Conservation (phyloP, 2,329 filamentous ascomycete species). For the Alternaria alternata region DNA sequence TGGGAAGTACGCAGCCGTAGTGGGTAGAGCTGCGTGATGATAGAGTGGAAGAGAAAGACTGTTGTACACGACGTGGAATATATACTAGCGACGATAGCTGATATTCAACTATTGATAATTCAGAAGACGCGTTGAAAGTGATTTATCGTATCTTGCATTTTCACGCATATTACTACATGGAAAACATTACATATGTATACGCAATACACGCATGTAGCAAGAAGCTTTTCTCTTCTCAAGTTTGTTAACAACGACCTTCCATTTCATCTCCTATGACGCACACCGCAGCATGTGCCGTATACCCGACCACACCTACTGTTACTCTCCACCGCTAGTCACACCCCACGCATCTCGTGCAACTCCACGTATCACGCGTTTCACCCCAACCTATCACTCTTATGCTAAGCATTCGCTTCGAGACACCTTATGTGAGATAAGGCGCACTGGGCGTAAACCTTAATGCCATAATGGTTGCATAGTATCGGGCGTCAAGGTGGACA, state of each 20-base stretch:
- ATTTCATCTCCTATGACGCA: no score
- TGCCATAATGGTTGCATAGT: not conserved
- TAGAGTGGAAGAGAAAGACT: not conserved
- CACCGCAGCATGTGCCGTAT: not conserved
- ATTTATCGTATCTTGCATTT: not conserved
- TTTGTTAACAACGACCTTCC: no score
- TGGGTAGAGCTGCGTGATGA: not conserved
- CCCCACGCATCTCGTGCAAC: not conserved
- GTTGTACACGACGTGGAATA: not conserved
- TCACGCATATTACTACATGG: no score
- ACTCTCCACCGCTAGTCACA: not conserved
- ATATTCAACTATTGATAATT: not conserved
- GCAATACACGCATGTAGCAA: not conserved
- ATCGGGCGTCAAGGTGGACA: not conserved
- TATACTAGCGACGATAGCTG: not conserved
- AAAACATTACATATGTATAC: not conserved
- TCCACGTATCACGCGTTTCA: not conserved
- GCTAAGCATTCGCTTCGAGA: slow-evolving; percentile 1
- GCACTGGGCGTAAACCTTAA: not conserved
- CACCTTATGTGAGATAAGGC: not conserved
- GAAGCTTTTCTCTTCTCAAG: not conserved
- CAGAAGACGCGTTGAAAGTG: not conserved
- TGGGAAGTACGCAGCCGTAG: not conserved
- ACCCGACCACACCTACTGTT: not conserved
- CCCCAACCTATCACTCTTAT: not conserved